These are phyloP conservation scores for Colletotrichum cuscutae DNA, from an alignment of 2,329 filamentous ascomycete genomes.

Conservation along the genomic window DNA sequence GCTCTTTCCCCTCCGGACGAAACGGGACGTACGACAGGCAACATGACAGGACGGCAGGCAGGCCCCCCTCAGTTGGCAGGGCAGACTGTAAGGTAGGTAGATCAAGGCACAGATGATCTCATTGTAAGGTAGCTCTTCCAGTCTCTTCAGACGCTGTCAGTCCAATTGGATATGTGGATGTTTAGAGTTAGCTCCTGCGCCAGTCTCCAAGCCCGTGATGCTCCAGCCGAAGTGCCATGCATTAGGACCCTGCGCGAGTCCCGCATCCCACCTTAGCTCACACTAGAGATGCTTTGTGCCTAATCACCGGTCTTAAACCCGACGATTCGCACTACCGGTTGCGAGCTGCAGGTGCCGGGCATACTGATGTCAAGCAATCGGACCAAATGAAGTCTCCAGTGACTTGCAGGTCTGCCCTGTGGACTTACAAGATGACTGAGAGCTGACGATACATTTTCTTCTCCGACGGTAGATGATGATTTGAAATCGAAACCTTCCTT, in stretches of 20 bases:
- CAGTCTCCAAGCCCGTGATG: slow-evolving; percentile 9
- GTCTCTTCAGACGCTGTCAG: background rate
- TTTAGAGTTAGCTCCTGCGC: slow-evolving; percentile 16
- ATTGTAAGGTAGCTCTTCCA: slow-evolving; percentile 6
- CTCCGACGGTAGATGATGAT: background rate
- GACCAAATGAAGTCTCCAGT: background rate
- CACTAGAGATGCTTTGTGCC: no score
- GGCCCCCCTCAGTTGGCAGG: background rate
- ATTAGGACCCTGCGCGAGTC: background rate
- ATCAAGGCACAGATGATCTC: slow-evolving; percentile 9
- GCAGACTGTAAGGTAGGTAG: background rate
- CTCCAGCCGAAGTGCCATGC: slow-evolving; percentile 4
- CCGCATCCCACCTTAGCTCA: background rate
- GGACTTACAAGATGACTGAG: background rate
- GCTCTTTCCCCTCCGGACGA: slow-evolving; percentile 1
- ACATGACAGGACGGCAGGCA: background rate
- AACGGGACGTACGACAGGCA: background rate
- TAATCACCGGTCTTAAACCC: slow-evolving; percentile 12
- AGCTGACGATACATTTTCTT: background rate
- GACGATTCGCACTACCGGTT: background rate
- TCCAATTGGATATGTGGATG: slow-evolving; percentile 18
- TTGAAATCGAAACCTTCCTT: background rate
- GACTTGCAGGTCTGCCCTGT: background rate
- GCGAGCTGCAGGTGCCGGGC: background rate
- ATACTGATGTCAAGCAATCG: background rate